A percentile compares a stretch with the other conserved stretches of the same genome.
Conservation (phyloP, 169 alveolate genomes). For the Eimeria nieschulzi region DNA sequence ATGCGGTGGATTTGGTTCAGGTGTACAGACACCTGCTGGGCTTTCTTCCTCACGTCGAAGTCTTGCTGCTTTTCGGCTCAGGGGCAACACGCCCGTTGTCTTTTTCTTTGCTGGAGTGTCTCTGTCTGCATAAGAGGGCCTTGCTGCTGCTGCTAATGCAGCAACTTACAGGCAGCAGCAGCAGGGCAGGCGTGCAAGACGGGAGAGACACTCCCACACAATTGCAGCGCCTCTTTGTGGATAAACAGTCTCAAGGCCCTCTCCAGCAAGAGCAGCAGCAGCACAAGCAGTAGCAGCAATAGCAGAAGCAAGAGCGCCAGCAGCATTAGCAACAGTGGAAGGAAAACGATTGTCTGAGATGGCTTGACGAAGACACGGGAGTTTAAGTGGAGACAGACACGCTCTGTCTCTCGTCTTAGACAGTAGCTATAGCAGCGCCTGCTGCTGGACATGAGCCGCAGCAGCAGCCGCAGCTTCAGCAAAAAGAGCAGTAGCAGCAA, state of each 20-base stretch:
- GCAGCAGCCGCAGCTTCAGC: constrained; percentile 34
- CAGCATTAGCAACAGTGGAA: background rate
- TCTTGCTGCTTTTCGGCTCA: background rate
- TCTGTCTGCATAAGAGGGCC: background rate
- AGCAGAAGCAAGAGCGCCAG: background rate
- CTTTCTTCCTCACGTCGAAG: background rate
- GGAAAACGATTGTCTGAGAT: background rate
- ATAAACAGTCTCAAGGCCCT: background rate
- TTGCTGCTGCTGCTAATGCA: constrained; percentile 3
- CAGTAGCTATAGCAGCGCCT: background rate
- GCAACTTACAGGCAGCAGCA: background rate
- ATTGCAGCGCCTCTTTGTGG: background rate
- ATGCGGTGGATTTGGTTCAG: background rate
- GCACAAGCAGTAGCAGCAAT: constrained; percentile 2
- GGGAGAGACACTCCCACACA: background rate
- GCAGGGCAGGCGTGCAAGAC: background rate
- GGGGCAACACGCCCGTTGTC: constrained; percentile 12
- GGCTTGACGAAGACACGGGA: background rate
- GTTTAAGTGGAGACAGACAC: background rate
- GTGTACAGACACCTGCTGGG: constrained; percentile 13
- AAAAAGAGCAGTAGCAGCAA: constrained; percentile 11
- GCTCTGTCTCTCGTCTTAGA: background rate
- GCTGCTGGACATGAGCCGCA: background rate
- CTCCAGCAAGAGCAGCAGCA: background rate
- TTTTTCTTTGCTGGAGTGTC: constrained; percentile 1